Percentiles rank a stretch among this genome's conserved stretches.
These are phyloP conservation scores for Tulasnella sp. DNA, from an alignment of 768 basidiomycete genomes.

Conservation along the genomic window DNA sequence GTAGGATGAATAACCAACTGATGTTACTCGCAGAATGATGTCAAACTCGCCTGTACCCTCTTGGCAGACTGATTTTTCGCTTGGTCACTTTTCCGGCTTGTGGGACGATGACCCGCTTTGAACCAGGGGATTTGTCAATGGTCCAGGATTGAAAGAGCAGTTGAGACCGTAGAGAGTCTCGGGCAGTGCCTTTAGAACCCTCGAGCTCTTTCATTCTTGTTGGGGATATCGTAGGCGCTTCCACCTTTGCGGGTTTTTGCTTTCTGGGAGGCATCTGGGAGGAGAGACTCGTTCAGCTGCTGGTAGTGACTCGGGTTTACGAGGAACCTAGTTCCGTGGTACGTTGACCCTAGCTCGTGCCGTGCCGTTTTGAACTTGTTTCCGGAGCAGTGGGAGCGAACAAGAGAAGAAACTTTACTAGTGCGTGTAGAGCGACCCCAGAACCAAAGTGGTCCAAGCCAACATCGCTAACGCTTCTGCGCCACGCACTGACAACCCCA, in stretches of 20 bases:
- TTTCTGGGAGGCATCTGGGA: background rate
- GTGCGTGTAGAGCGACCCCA: background rate
- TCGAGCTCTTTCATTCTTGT: background rate
- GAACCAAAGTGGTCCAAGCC: background rate
- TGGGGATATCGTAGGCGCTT: background rate
- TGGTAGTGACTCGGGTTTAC: background rate
- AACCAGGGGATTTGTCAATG: conserved; percentile 10
- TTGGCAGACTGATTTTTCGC: conserved; percentile 1
- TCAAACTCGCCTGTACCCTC: conserved; percentile 6
- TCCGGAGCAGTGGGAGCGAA: too few species aligned
- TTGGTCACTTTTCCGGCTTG: background rate
- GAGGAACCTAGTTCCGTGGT: too few species aligned
- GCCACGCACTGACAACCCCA: too few species aligned
- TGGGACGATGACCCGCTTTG: background rate
- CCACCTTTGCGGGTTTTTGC: background rate
- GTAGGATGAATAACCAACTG: background rate
- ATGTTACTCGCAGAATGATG: background rate
- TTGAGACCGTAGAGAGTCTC: background rate
- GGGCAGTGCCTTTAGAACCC: background rate
- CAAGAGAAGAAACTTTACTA: too few species aligned
- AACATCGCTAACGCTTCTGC: too few species aligned
- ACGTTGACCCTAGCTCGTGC: too few species aligned
- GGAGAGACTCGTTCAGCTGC: background rate
- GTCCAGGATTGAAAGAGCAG: conserved; percentile 8
- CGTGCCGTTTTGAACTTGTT: too few species aligned